Base-by-base conservation (phyloP, 768 basidiomycete species). In the Boletus rubescentipes region DNA sequence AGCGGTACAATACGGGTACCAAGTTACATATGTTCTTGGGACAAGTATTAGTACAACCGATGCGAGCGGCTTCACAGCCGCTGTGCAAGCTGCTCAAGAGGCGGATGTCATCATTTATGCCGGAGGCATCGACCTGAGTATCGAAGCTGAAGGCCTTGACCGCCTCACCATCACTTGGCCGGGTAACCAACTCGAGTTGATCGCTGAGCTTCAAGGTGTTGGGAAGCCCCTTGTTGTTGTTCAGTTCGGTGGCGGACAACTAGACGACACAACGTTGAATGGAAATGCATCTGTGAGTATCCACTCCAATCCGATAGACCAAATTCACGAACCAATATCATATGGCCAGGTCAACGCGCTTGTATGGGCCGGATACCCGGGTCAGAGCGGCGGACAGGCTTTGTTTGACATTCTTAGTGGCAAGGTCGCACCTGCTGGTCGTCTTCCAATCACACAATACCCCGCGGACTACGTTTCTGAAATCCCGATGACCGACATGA, bases 401-500 rank as follows among this genome's bases (percentile, higher is more conserved):
- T 53, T 84, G 21, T 75, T 78, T 43, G 79, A 84, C 51, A 79
- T 82, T 53, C 47, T 85, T 9, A 74, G 64, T 1, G 82, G 83
- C 21, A 80, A 79, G 47, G 69, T 67, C 20, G 73, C 82, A 2
- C 82, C 82, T 12, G 76, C 82, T 6, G 83, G 82, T 16, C 80
- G 82, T 37, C 75, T 84, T 9, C 72, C 77, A 7, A 70, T 72
- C 34, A 83, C 81, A 1, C 82, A 83, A 53, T 84, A 83, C 61
- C 79, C 80, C 10, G 74, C 75, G 14, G 70, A 62, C 55, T 84
- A 79, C 62, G 71, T 75, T 15, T 62, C 75, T 49, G 68, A 77
- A 57, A 72, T 83, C 16, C 72, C 72, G 2, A 83, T 83, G 81
- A 83, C 82, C 6, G 78, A 84, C 66, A 84, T 84, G 81, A 71